Evolutionary conservation across 2,329 filamentous ascomycete genomes (phyloP), one percentile per base, ranked within the genome.

Genomic region (Exophiala phaeomuriformis): DNA sequence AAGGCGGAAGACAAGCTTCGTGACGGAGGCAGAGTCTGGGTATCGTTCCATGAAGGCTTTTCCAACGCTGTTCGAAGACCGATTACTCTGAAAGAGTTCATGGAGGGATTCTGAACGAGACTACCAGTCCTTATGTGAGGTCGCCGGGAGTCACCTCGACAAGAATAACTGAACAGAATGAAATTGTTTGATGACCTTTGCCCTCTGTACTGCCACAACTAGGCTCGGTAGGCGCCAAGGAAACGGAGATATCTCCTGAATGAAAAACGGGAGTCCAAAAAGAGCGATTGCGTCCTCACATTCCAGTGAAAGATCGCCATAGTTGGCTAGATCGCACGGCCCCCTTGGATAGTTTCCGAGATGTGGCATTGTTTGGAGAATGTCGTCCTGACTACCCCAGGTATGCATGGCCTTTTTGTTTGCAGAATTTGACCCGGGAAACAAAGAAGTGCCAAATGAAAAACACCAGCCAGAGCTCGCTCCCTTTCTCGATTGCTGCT

Each of bases 21-120:
- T 67, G 69, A 74, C 52, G 78, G 78, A 45, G 77, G 75, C 47
- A 80, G 84, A 63, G 85, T 90, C 3, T 95, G 90, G 90, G 83
- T 95, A 40, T 91, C 82, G 59, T 96, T 84, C 68, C 84, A 95
- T 64, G 90, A 96, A 72, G 90, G 90, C 0, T 83, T 89, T 67
- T 93, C 89, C 52, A 95, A 96, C 76, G 90, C 90, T 7, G 90
- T 96, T 56, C 79, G 86, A 68, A 95, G 95, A 68, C 88, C 89
- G 2, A 83, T 96, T 57, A 86, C 86, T 5, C 68, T 95, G 67
- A 78, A 80, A 57, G 90, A 95, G 68, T 79, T 96, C 63, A 71
- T 95, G 75, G 68, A 67, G 12, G 71, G 71, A 8, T 59, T 74
- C 55, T 67, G 51, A 62, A 19, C 19, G 19, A 19, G 19, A 19